A percentile compares a stretch with the other conserved stretches of the same genome.
These are phyloP conservation scores for Furculomyces boomerangus DNA, from an alignment of 371 early-diverging fungal species.

Conservation along the genomic window DNA sequence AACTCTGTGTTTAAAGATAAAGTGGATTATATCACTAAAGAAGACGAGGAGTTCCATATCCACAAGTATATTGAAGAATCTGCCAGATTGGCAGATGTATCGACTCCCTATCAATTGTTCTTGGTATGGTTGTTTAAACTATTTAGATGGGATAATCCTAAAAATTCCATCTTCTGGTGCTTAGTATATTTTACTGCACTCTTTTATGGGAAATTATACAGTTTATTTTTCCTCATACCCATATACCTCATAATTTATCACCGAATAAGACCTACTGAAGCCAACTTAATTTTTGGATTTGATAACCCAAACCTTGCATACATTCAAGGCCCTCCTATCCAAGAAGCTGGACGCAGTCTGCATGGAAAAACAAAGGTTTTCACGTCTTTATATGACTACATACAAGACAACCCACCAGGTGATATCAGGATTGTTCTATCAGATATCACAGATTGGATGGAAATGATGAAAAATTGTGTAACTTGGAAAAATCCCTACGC, in stretches of 20 bases:
- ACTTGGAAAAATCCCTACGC: slow-evolving; percentile 25
- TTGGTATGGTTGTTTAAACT: slow-evolving; percentile 20
- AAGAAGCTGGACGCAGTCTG: slow-evolving; percentile 17
- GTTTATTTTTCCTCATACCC: slow-evolving; percentile 15
- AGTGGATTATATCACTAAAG: slow-evolving; percentile 8
- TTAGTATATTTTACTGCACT: slow-evolving; percentile 15
- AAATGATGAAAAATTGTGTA: slow-evolving; percentile 22
- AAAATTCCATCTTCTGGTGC: slow-evolving; percentile 20
- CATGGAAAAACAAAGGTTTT: slow-evolving; percentile 17
- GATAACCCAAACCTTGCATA: slow-evolving; percentile 23
- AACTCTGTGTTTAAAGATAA: neutral
- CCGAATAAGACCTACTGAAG: slow-evolving; percentile 22
- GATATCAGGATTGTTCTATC: slow-evolving; percentile 16
- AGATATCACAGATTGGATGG: slow-evolving; percentile 23
- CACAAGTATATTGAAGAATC: slow-evolving; percentile 18
- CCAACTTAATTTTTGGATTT: slow-evolving; percentile 18
- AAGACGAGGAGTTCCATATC: slow-evolving; percentile 20
- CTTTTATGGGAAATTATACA: slow-evolving; percentile 12
- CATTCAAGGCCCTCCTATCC: slow-evolving; percentile 16
- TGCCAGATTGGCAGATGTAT: slow-evolving; percentile 21
- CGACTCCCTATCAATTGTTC: slow-evolving; percentile 23
- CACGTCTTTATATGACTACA: slow-evolving; percentile 20
- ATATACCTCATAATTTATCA: slow-evolving; percentile 20
- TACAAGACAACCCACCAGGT: slow-evolving; percentile 19
- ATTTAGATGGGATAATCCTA: slow-evolving; percentile 24